These are phyloP conservation scores for Helicostylum pulchrum DNA, from an alignment of 192 early-diverging fungal genomes.

Conservation along the genomic window DNA sequence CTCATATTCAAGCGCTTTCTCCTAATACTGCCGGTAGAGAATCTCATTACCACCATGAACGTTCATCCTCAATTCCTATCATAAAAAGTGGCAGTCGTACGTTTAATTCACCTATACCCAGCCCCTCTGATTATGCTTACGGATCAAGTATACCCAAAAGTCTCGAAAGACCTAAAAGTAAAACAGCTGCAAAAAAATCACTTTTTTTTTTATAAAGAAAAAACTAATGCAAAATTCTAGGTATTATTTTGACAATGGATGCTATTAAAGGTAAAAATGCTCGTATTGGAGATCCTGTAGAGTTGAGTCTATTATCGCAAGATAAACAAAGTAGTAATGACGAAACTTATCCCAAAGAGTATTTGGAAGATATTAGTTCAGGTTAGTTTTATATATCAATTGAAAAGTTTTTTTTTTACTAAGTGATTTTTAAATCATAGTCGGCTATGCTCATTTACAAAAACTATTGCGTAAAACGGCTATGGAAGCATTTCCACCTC, in stretches of 20 bases:
- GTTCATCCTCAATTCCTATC: constrained; percentile 10
- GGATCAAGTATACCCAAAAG: constrained; percentile 16
- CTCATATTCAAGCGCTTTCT: constrained; percentile 19
- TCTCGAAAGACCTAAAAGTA: constrained; percentile 16
- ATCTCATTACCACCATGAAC: background rate
- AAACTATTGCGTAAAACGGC: constrained; percentile 49
- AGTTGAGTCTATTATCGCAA: background rate
- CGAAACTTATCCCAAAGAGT: background rate
- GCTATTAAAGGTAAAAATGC: constrained; percentile 3
- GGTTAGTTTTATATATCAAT: background rate
- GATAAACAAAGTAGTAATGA: background rate
- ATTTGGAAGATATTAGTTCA: constrained; percentile 3
- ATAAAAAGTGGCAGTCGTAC: background rate
- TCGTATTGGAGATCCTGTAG: background rate
- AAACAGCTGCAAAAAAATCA: background rate
- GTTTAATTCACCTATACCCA: constrained; percentile 14
- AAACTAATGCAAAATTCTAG: background rate
- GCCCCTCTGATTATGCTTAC: constrained; percentile 18
- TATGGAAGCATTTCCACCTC: constrained; percentile 47
- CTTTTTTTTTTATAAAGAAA: background rate
- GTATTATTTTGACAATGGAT: constrained; percentile 16
- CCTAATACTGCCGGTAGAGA: background rate
- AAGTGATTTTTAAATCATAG: background rate
- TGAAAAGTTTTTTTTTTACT: background rate
- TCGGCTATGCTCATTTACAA: constrained; percentile 33